These are phyloP conservation scores for Anisodus tanguticus DNA, from an alignment of 257 asterid species.

Conservation along the genomic window DNA sequence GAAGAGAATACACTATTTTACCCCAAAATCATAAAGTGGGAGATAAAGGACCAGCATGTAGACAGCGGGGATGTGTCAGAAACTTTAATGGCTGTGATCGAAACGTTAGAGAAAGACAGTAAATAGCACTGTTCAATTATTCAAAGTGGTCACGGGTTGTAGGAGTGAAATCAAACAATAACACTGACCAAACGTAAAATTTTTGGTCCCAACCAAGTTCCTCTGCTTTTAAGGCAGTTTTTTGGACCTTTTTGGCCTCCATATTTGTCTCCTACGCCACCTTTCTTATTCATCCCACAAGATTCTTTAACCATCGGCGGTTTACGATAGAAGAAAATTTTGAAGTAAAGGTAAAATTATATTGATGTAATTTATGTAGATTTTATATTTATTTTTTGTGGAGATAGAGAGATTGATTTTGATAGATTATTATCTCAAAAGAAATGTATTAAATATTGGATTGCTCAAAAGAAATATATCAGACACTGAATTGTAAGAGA, in stretches of 20 bases:
- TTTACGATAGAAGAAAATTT: too few species aligned
- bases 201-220: neutral
- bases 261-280: constrained; percentile 5
- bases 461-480: too few species aligned
- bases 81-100: neutral
- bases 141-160: neutral
- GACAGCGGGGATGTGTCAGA: constrained; percentile 58
- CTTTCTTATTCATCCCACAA: too few species aligned
- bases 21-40: neutral
- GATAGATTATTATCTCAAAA: too few species aligned
- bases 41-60: constrained; percentile 31
- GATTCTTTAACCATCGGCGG: too few species aligned
- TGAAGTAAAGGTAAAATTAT: too few species aligned
- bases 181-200: neutral
- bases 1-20: neutral
- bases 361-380: too few species aligned
- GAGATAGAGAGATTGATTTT: too few species aligned
- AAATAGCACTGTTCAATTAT: neutral
- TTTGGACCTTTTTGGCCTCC: neutral
- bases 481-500: too few species aligned
- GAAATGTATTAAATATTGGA: too few species aligned
- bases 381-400: too few species aligned
- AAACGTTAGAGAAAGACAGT: constrained; percentile 9
- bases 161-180: neutral
- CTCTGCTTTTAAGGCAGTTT: neutral